A percentile compares a stretch with the other conserved stretches of the same genome.
These are phyloP conservation scores for Bipolaris cookei DNA, from an alignment of 2,329 filamentous ascomycete species.

Conservation along the genomic window DNA sequence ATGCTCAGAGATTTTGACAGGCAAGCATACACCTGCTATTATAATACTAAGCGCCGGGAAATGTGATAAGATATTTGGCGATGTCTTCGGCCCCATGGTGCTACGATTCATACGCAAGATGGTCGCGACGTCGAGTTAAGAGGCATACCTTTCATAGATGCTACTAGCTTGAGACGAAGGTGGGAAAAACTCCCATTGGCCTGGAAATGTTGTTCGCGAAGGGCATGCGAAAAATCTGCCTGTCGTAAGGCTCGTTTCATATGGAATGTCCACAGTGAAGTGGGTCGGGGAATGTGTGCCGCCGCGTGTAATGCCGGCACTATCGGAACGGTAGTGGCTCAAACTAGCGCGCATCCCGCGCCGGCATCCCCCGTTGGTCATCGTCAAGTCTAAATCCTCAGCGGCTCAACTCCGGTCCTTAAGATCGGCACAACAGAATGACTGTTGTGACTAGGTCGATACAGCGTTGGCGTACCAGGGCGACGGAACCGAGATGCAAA, in stretches of 20 bases:
- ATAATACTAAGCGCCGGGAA: neutral
- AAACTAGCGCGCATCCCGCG: neutral
- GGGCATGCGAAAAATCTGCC: neutral
- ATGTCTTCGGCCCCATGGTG: neutral
- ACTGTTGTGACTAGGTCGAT: neutral
- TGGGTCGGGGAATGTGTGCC: neutral
- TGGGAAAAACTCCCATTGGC: neutral
- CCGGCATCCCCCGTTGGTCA: neutral
- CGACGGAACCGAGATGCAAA: neutral
- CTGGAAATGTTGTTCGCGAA: neutral
- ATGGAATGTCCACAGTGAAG: neutral
- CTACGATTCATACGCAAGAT: neutral
- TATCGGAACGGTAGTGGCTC: neutral
- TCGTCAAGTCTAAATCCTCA: neutral
- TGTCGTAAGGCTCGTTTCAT: neutral
- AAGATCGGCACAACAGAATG: neutral
- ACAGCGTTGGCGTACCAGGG: neutral
- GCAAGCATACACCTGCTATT: neutral
- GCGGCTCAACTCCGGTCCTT: neutral
- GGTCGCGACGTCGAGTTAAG: neutral
- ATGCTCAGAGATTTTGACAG: neutral
- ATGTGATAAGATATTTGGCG: neutral
- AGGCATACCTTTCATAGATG: neutral
- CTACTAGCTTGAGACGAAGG: neutral
- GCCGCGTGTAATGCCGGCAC: slow-evolving; percentile 1